Base-by-base conservation (phyloP, 257 asterid genomes). In the Solanum paucissectum region DNA sequence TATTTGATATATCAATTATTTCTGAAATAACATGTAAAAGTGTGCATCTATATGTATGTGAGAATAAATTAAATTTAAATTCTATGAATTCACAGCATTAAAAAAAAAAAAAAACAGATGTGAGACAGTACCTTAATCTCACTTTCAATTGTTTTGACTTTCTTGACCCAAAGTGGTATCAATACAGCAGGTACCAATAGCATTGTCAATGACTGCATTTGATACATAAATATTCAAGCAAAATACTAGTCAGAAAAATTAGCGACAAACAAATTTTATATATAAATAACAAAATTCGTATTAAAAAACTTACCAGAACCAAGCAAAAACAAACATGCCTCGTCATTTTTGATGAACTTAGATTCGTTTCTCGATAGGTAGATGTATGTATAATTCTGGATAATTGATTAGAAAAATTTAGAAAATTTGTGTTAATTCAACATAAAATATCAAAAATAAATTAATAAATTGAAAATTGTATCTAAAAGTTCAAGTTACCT, bases 141-240 rank as follows among this genome's bases (percentile, higher is more conserved):
- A 8, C 52, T 13, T 87, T 93, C 91, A 7, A 92, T 90, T 82
- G 40, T 64, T 32, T 86, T 55, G n/a, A 90, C 91, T 25, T 87
- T 91, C 21, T 38, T 87, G 52, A 91, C 87, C 96, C 98, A 93
- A 18, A 92, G 55, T 2, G 94, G 87, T 69, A 91, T 87, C 88
- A 93, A 58, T 40, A 90, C 40, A 88, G 91, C 88, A 74, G 93
- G 91, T 55, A 92, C 33, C 36, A 92, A 88, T 36, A 94, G n/a
- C 90, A 93, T 92, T 75, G 83, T 85, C 0, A 89, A 23, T 86
- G 92, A 38, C 98, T 95, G 92, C 84, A 89, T 11, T 11, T 3
- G 2, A 83, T 21, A 13, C 2, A 20, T 27, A 25, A 69, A n/a
- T 64, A 77, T 23, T 58, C 46, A 71, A n/a, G n/a, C 0, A 23